Percentiles rank a stretch among this genome's conserved stretches.
Conservation (phyloP, 345 rosid species). For the Aurinia saxatilis region DNA sequence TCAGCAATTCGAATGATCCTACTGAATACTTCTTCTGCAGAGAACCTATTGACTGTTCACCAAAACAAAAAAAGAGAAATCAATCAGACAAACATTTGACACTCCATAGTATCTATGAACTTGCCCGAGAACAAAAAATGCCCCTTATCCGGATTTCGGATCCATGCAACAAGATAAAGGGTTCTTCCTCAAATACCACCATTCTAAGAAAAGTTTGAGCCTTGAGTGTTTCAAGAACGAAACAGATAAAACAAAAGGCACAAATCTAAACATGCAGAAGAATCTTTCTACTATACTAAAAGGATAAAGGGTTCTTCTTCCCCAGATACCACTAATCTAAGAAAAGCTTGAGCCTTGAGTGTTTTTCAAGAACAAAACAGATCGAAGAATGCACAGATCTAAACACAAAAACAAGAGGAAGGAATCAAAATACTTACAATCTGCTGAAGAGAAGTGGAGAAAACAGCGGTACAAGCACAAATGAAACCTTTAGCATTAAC, state of each 20-base stretch:
- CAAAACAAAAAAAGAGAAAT: background rate
- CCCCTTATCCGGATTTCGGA: too few relatives aligned
- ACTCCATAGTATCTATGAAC: background rate
- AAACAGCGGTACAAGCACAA: constrained; percentile 79
- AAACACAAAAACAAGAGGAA: background rate
- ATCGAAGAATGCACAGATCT: background rate
- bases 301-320: background rate
- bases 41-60: constrained; percentile 78
- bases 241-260: background rate
- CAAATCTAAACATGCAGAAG: background rate
- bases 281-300: too few relatives aligned
- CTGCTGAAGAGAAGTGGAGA: constrained; percentile 87
- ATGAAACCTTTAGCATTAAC: constrained; percentile 88
- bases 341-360: background rate
- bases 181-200: background rate
- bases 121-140: background rate
- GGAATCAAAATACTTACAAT: constrained; percentile 51
- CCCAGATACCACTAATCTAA: background rate
- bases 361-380: too few relatives aligned
- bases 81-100: constrained; percentile 4
- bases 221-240: background rate
- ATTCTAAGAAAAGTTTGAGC: background rate
- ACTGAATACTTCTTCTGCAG: constrained; percentile 84
- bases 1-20: constrained; percentile 86
- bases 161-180: too few relatives aligned